A percentile compares a stretch with the other conserved stretches of the same genome.
Evolutionary conservation across 495 filamentous ascomycete species (phyloP).

Genomic region (Hypoxylon fragiforme): DNA sequence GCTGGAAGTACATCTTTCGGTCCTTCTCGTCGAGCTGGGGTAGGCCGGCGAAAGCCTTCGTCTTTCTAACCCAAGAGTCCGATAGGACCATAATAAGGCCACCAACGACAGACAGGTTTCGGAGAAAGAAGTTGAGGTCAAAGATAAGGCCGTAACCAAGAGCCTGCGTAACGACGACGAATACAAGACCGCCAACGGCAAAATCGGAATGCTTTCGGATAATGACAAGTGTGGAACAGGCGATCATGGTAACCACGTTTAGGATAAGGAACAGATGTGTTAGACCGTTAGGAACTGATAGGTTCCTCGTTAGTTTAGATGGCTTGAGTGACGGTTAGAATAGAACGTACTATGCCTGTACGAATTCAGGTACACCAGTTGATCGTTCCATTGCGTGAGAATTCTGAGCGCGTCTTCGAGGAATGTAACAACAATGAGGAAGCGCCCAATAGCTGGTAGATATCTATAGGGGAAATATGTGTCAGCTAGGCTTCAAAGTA

Average conservation of each 20-base stretch:
- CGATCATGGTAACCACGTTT: constrained; percentile 88
- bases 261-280: constrained; percentile 91
- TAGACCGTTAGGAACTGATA: constrained; percentile 79
- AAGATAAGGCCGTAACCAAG: constrained; percentile 98
- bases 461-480: constrained; percentile 62
- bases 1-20: constrained; percentile 99
- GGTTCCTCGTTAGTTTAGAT: constrained; percentile 22
- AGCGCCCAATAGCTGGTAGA: constrained; percentile 91
- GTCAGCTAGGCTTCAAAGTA: constrained; percentile 20
- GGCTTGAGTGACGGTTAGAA: background rate
- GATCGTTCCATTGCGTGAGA: constrained; percentile 96
- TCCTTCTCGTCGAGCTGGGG: constrained; percentile 97
- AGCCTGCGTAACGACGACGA: constrained; percentile 92
- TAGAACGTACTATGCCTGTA: constrained; percentile 83
- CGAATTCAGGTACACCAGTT: constrained; percentile 88
- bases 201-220: constrained; percentile 87
- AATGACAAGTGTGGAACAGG: constrained; percentile 84
- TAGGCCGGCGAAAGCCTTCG: constrained; percentile 91
- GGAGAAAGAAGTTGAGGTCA: constrained; percentile 99
- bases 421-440: constrained; percentile 98
- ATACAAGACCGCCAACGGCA: constrained; percentile 86
- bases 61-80: constrained; percentile 96
- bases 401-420: constrained; percentile 95
- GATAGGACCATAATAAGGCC: constrained; percentile 97
- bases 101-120: constrained; percentile 95